Evolutionary conservation across 140 eudicot species (phyloP).

Genomic region (Oenanthe javanica): DNA sequence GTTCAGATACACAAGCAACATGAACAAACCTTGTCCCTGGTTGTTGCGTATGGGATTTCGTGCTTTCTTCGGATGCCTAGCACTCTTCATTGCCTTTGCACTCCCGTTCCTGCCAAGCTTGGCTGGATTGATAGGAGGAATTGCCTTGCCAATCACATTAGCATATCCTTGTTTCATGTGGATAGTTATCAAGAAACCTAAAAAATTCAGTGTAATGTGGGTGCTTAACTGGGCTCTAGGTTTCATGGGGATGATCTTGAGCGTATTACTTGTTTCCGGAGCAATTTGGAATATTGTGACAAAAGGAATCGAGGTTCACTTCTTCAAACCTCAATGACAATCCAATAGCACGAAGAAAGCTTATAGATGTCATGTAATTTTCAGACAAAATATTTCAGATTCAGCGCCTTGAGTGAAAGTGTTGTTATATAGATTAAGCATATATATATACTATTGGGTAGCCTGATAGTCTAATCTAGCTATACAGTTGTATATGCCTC

Average conservation of each 20-base stretch:
- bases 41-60: conserved; percentile 32
- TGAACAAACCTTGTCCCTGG: conserved; percentile 33
- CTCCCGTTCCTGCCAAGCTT: conserved; percentile 60
- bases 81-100: conserved; percentile 57
- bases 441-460: background rate
- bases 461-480: background rate
- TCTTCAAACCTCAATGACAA: conserved; percentile 43
- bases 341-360: background rate
- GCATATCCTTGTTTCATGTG: conserved; percentile 80
- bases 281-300: conserved; percentile 50
- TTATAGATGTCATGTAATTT: background rate
- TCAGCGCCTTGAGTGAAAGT: background rate
- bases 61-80: conserved; percentile 42
- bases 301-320: conserved; percentile 43
- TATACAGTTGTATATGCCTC: background rate
- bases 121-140: conserved; percentile 55
- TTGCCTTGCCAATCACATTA: conserved; percentile 55
- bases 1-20: conserved; percentile 40
- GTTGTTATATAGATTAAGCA: background rate
- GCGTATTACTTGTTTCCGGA: conserved; percentile 41
- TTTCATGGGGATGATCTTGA: conserved; percentile 38
- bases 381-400: background rate
- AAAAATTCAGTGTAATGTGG: conserved; percentile 33
- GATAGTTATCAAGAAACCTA: conserved; percentile 45
- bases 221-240: conserved; percentile 52